Evolutionary conservation across 441 rosid species (phyloP).

Genomic region (Isatis lusitanica): DNA sequence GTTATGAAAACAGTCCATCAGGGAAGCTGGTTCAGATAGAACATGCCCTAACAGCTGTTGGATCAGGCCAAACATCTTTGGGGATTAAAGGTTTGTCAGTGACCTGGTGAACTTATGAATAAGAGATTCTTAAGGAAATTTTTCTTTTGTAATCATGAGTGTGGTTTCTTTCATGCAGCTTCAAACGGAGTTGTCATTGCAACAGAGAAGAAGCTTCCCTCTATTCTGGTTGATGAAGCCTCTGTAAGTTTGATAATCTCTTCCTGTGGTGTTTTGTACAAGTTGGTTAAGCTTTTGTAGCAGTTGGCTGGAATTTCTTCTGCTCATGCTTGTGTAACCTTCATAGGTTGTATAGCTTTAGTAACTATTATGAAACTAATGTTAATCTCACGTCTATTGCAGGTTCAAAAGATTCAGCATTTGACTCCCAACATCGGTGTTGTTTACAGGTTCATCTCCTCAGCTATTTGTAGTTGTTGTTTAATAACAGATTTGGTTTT

Average conservation of each 20-base stretch:
- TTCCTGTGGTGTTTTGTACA: background rate
- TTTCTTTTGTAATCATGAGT: background rate
- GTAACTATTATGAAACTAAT: background rate
- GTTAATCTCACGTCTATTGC: slow-evolving; percentile 20
- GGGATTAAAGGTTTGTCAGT: slow-evolving; percentile 78
- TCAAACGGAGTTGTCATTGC: slow-evolving; percentile 97
- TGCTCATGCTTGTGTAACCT: background rate
- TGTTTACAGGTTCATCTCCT: slow-evolving; percentile 78
- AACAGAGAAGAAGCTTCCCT: slow-evolving; percentile 89
- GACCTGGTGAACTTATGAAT: background rate
- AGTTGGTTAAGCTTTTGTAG: background rate
- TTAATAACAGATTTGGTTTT: background rate
- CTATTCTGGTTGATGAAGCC: slow-evolving; percentile 87
- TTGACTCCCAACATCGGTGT: slow-evolving; percentile 94
- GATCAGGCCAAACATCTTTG: slow-evolving; percentile 94
- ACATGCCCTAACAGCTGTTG: slow-evolving; percentile 96
- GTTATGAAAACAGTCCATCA: slow-evolving; percentile 62
- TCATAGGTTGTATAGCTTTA: background rate
- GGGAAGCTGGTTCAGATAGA: slow-evolving; percentile 99
- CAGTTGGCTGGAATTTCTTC: background rate
- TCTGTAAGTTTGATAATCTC: slow-evolving; percentile 54
- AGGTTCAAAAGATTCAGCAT: slow-evolving; percentile 93
- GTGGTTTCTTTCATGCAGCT: slow-evolving; percentile 48
- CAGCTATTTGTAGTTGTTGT: background rate
- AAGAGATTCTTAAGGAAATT: background rate